phyloP scores from a whole-genome alignment of 257 asterid genomes.

The Nemophila menziesii region DNA sequence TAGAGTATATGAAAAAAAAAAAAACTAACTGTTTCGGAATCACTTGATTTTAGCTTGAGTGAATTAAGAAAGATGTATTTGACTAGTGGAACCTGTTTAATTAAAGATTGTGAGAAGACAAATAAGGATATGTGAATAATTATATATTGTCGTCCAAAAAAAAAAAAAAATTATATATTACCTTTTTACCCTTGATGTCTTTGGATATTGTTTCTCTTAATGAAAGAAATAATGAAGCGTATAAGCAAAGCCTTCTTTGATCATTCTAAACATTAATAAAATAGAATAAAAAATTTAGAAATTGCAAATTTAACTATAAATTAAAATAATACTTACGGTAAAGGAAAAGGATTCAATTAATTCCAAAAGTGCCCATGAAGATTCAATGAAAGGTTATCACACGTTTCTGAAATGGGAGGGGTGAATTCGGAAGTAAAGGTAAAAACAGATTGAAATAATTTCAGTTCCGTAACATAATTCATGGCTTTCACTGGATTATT shows the following conservation, averaged over 20 bases:
- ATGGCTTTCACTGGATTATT: slow-evolving; percentile 66
- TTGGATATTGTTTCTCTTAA: slow-evolving; percentile 41
- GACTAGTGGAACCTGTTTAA: background rate
- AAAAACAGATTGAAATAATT: slow-evolving; percentile 64
- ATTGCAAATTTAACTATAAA: background rate
- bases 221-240: slow-evolving; percentile 75
- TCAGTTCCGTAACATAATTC: slow-evolving; percentile 56
- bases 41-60: slow-evolving; percentile 4
- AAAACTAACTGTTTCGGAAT: slow-evolving; percentile 1
- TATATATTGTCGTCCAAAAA: too few relatives aligned
- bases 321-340: slow-evolving; percentile 36
- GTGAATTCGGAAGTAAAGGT: slow-evolving; percentile 46
- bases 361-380: slow-evolving; percentile 51
- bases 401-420: slow-evolving; percentile 47
- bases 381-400: slow-evolving; percentile 70
- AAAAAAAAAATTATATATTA: slow-evolving; percentile 13
- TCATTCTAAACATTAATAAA: slow-evolving; percentile 45
- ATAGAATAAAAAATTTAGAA: slow-evolving; percentile 3
- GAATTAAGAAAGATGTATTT: slow-evolving; percentile 3
- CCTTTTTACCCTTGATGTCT: slow-evolving; percentile 65
- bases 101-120: too few relatives aligned
- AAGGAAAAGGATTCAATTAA: slow-evolving; percentile 37
- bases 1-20: background rate
- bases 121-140: too few relatives aligned
- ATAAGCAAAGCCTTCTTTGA: slow-evolving; percentile 57